Conservation (phyloP, 208 protist species). For the Perkinsela sp. region DNA sequence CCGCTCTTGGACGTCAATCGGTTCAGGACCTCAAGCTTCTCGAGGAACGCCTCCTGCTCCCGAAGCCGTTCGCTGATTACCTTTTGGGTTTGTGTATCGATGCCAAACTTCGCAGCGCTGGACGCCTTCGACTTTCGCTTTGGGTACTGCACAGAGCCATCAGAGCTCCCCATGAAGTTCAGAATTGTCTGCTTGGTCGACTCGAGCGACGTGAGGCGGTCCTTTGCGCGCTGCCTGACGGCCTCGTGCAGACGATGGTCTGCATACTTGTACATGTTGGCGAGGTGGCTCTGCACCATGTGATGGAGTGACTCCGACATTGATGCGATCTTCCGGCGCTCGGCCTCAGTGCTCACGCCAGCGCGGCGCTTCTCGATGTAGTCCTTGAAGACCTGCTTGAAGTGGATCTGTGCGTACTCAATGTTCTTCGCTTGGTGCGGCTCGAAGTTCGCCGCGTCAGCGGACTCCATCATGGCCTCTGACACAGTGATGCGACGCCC, state of each 20-base stretch:
- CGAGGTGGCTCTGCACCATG: slow-evolving; percentile 31
- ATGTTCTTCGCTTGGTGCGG: slow-evolving; percentile 23
- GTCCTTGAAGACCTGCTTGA: slow-evolving; percentile 56
- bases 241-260: slow-evolving; percentile 17
- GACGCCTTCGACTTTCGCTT: background rate
- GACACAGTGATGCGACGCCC: slow-evolving; percentile 26
- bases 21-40: slow-evolving; percentile 49
- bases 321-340: slow-evolving; percentile 29
- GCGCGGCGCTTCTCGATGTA: slow-evolving; percentile 32
- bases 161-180: background rate
- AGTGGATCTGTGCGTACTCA: slow-evolving; percentile 35
- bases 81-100: slow-evolving; percentile 25
- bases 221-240: slow-evolving; percentile 15
- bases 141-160: background rate
- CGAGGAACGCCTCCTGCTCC: slow-evolving; percentile 38
- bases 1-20: slow-evolving; percentile 25
- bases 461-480: slow-evolving; percentile 32
- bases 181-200: slow-evolving; percentile 1
- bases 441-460: slow-evolving; percentile 30
- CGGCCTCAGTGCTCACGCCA: slow-evolving; percentile 31
- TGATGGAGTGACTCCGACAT: slow-evolving; percentile 32
- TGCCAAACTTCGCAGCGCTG: slow-evolving; percentile 10
- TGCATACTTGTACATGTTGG: slow-evolving; percentile 39
- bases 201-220: slow-evolving; percentile 15
- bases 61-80: slow-evolving; percentile 23